These are phyloP conservation scores for Fusarium poae DNA, from an alignment of 2,329 filamentous ascomycete genomes.

Conservation along the genomic window DNA sequence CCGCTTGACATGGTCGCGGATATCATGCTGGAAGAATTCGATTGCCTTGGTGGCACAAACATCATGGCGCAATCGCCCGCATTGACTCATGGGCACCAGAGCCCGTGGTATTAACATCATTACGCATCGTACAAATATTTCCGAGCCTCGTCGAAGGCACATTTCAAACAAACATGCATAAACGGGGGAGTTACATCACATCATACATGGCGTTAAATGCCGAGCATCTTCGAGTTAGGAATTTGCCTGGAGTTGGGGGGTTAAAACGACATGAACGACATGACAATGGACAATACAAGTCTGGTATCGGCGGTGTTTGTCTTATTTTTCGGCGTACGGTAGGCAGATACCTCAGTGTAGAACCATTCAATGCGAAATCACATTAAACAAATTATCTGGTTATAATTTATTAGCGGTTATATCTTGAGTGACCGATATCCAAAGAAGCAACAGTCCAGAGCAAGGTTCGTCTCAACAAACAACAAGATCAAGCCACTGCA, in stretches of 20 bases:
- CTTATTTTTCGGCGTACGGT: conserved; percentile 27
- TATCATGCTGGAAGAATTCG: conserved; percentile 42
- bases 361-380: conserved; percentile 21
- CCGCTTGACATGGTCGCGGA: conserved; percentile 55
- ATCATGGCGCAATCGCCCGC: conserved; percentile 17
- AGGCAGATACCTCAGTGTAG: conserved; percentile 39
- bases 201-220: conserved; percentile 1
- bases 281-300: conserved; percentile 9
- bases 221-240: conserved; percentile 9
- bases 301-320: conserved; percentile 16
- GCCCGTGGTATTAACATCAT: conserved; percentile 44
- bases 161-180: background rate
- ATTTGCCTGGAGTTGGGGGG: conserved; percentile 28
- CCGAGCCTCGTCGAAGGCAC: background rate
- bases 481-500: background rate
- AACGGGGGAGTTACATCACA: background rate
- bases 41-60: background rate
- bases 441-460: background rate
- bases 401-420: background rate
- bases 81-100: conserved; percentile 43
- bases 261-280: conserved; percentile 27
- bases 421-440: background rate
- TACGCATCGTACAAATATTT: conserved; percentile 5
- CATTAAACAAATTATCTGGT: background rate
- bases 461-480: background rate